A percentile compares a stretch with the other conserved stretches of the same genome.
Evolutionary conservation across 441 rosid genomes (phyloP).

Genomic region (Erodium trifolium): DNA sequence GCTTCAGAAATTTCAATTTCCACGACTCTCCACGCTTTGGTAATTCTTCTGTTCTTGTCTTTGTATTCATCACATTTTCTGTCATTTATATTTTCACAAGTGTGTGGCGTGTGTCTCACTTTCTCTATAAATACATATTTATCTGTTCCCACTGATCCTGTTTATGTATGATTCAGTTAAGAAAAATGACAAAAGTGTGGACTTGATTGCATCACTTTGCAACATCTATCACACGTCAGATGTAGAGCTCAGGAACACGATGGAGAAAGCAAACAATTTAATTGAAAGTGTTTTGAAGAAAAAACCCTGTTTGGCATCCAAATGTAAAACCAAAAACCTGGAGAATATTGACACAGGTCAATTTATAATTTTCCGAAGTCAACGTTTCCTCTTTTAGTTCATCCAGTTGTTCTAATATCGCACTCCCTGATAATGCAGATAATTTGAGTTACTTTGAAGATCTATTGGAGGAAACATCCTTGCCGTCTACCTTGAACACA

Average conservation of each 20-base stretch:
- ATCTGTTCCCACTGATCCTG: constrained; percentile 9
- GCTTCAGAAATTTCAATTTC: constrained; percentile 47
- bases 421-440: constrained; percentile 40
- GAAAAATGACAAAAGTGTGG: constrained; percentile 60
- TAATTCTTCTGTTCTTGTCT: constrained; percentile 37
- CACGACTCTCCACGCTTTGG: constrained; percentile 60
- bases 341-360: constrained; percentile 56
- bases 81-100: neutral
- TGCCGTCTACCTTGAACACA: constrained; percentile 44
- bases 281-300: constrained; percentile 56
- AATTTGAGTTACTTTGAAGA: constrained; percentile 75
- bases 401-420: constrained; percentile 19
- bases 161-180: constrained; percentile 42
- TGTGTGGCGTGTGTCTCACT: constrained; percentile 24
- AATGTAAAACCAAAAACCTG: constrained; percentile 51
- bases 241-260: constrained; percentile 55
- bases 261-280: constrained; percentile 57
- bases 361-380: neutral
- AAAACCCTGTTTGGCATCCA: constrained; percentile 52
- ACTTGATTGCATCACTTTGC: constrained; percentile 83
- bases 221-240: constrained; percentile 67
- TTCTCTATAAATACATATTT: constrained; percentile 16
- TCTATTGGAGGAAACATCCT: constrained; percentile 67
- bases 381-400: neutral
- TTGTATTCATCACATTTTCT: neutral